Evolutionary conservation across 2,329 filamentous ascomycete species (phyloP), one percentile per base, ranked within the genome.

Genomic region (Aspergillus awamori): DNA sequence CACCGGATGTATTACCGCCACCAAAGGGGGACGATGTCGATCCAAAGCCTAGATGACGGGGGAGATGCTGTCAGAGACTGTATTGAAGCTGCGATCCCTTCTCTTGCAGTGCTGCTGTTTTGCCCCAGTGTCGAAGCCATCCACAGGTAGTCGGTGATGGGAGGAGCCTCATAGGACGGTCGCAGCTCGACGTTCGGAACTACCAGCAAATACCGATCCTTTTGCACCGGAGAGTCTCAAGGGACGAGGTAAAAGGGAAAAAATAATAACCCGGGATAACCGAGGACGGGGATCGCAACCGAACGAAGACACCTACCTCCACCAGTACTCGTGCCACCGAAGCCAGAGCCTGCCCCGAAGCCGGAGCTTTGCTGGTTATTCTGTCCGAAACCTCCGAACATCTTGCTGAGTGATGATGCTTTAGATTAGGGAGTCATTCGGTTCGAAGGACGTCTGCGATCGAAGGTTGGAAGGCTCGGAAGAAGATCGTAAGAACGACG

Each of bases 351-450:
- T 53, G 74, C 67, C 47, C 77, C 77, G 69, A 77, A 76, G 66
- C 71, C 73, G 57, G 74, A 72, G 66, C 72, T 81, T 76, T 79
- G 75, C 69, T 79, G 76, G 72, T 83, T 86, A 65, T 82, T 83
- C 71, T 83, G 82, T 77, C 86, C 86, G 77, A 89, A 89, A 80
- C 85, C 83, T 62, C 57, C 59, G 24, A 74, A 77, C 74, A 77
- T 77, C 62, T 67, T 76, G 68, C 43, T 67, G 65, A 61, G 67
- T 60, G 66, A 61, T 64, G 60, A 62, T 62, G 51, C 61, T 63
- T 63, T 63, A 62, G 55, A 60, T 70, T 67, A 70, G 62, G 63
- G 65, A 69, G 67, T 72, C 72, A 77, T 74, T 64, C 65, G 47
- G 69, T 70, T 66, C 63, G 52, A 62, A 61, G 33, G n/a, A 41